Evolutionary conservation across 148 eudicot species (phyloP), one percentile per base, ranked within the genome.

Genomic region (Bassia scoparia): DNA sequence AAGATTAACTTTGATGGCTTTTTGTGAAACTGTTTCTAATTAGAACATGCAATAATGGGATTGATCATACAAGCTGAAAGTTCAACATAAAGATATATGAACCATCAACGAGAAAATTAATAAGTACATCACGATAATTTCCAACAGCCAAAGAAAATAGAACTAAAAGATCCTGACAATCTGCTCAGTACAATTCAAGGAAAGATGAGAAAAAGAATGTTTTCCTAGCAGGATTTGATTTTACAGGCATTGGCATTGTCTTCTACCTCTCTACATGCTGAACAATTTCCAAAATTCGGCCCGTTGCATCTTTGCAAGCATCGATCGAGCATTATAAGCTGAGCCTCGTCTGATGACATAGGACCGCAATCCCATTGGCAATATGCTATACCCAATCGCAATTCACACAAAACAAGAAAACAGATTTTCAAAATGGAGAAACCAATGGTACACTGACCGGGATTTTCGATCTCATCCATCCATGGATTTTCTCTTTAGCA

Each of bases 401-500:
- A 3, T 52, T 41, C 63, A 48, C 21, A 73, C 18, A 44, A 54
- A 21, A 0, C 17, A 64, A 6, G 50, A 23, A 24, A 33, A 21
- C 21, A 27, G 26, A 41, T 35, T 53, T 65, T 81, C 54, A 81
- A 74, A 83, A 78, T 62, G 72, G 69, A 68, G 90, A 82, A 50
- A 83, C 83, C 81, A 71, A 78, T 7, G 93, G 90, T 64, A 87
- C 80, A 78, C 83, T 84, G 41, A 89, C 89, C 0, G 93, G 93
- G 55, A 89, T 85, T 72, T 7, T 84, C 62, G 30, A 89, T 89
- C 67, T 87, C 93, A 50, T 85, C 86, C 72, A 77, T 80, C 93
- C 93, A 89, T 14, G 93, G 93, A 52, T 72, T 89, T 85, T 85
- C 80, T 87, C 93, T 82, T 85, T 85, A 10, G 85, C 83, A 3